These are phyloP conservation scores for Podaxis rugospora DNA, from an alignment of 768 basidiomycete species.

Conservation along the genomic window DNA sequence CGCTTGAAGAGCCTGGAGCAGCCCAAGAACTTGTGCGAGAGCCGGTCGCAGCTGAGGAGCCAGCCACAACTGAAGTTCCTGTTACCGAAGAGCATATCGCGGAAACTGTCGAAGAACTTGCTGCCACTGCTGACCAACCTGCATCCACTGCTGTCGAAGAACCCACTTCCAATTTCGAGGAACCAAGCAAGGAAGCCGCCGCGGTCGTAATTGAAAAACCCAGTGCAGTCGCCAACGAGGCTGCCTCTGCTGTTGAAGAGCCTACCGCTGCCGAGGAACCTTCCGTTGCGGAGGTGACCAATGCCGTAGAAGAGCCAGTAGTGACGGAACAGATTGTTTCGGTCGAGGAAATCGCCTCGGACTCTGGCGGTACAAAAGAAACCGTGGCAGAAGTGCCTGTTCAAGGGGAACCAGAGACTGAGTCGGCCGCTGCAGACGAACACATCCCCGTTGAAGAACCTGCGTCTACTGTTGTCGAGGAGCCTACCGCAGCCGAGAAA, in stretches of 20 bases:
- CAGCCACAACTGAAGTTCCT: not conserved
- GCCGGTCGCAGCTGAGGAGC: not conserved
- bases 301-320: no score
- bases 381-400: no score
- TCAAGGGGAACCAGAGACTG: no score
- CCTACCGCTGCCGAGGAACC: constrained; percentile 8
- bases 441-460: not conserved
- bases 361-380: no score
- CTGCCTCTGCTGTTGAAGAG: not conserved
- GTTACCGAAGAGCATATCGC: not conserved
- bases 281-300: not conserved
- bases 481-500: not conserved
- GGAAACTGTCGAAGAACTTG: not conserved
- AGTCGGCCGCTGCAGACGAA: no score
- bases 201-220: not conserved
- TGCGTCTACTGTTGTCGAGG: not conserved
- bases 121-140: not conserved
- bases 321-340: no score
- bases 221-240: not conserved
- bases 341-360: no score
- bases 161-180: constrained; percentile 4
- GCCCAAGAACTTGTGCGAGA: not conserved
- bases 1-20: not conserved
- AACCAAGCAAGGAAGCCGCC: not conserved
- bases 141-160: constrained; percentile 1